Evolutionary conservation across 169 alveolate species (phyloP).

Genomic region (Fabrea salina): DNA sequence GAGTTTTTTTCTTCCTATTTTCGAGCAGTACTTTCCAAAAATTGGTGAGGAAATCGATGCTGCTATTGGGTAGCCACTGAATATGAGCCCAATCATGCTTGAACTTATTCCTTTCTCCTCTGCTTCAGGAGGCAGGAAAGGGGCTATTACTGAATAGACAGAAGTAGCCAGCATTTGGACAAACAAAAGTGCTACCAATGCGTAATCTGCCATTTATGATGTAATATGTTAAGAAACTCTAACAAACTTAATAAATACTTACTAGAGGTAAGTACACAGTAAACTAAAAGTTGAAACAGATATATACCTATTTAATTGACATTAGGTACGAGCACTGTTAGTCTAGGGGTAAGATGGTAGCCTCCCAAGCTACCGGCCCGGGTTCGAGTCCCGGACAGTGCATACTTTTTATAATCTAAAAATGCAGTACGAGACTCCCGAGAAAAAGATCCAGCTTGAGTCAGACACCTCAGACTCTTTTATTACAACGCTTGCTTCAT

Average conservation of each 20-base stretch:
- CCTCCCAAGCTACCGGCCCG: constrained; percentile 42
- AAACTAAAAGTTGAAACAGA: too few species aligned
- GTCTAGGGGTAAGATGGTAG: constrained; percentile 40
- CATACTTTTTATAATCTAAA: constrained; percentile 29
- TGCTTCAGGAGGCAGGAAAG: constrained; percentile 20
- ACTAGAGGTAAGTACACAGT: too few species aligned
- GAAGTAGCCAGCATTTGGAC: not conserved
- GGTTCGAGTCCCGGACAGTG: constrained; percentile 42
- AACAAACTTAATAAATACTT: too few species aligned
- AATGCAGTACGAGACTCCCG: too few species aligned
- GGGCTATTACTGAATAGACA: constrained; percentile 13
- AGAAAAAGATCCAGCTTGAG: too few species aligned
- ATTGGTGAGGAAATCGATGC: constrained; percentile 8
- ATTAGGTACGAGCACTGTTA: constrained; percentile 20
- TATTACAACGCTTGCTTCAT: too few species aligned
- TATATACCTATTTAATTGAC: too few species aligned
- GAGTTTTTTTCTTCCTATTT: constrained; percentile 9
- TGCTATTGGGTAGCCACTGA: constrained; percentile 20
- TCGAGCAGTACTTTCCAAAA: not conserved
- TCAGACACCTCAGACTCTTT: too few species aligned
- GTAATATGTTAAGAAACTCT: not conserved
- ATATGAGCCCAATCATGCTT: not conserved
- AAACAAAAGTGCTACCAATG: not conserved
- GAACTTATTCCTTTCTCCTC: not conserved
- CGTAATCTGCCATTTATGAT: not conserved